Evolutionary conservation across 1,284 basidiomycete genomes (phyloP), one percentile per base, ranked within the genome.

Genomic region (Vanrija humicola): DNA sequence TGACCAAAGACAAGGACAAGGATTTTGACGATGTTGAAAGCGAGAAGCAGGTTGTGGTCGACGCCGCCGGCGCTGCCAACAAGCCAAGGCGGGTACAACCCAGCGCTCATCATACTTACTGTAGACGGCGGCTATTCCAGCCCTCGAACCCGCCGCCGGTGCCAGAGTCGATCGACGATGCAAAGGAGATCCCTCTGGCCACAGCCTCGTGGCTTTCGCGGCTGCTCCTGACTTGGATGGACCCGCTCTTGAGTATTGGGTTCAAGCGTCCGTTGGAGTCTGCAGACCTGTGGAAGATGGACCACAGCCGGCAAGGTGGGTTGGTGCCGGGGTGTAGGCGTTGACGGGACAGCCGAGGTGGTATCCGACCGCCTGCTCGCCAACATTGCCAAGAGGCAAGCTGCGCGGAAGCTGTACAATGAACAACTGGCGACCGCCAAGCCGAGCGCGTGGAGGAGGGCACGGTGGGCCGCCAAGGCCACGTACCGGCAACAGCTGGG

Each of bases 311-410:
- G n/a, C 38, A 38, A 7, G 10, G 46, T 47, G 18, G 19, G 46
- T 38, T 6, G 23, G 21, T 5, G 21, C 15, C 8, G 23, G 25
- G 8, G 14, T 16, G n/a, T 18, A 26, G 25, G 14, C 4, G 14
- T 15, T 29, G 34, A 16, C 46, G 25, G n/a, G 12, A 6, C 29
- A 48, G 46, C 46, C 38, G 38, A 39, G 5, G 23, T 48, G 15
- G 21, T 25, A 7, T 19, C 16, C 21, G 15, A 40, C 7, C 47
- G 19, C 21, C n/a, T 47, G n/a, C 46, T 47, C 16, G 46, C 3
- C 38, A 48, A 48, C 38, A 40, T 48, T 14, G 38, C 34, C 18
- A 47, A 47, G 46, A n/a, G 47, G 4, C 47, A 48, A 21, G 47
- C 21, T 5, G 19, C 9, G 15, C 9, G 25, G 10, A 16, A 45